phyloP scores from a whole-genome alignment of 441 rosid genomes.

The Pelargonium fulgidum region DNA sequence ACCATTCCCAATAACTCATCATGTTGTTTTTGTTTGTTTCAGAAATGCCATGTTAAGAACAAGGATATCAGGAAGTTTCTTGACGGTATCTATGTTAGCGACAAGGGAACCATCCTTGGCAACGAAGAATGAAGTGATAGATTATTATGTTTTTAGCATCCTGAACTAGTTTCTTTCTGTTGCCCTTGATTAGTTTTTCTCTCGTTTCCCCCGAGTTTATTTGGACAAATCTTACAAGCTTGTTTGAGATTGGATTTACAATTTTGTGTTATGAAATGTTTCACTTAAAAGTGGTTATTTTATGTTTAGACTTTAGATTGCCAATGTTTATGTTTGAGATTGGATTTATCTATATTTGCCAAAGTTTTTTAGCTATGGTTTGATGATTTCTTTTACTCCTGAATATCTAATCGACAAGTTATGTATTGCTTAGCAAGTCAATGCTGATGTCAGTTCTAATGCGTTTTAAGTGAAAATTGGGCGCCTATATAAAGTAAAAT shows the following conservation, averaged over 20 bases:
- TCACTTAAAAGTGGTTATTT: not conserved
- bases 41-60: conserved; percentile 92
- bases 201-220: not conserved
- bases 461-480: too few species aligned
- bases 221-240: not conserved
- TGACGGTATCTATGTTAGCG: conserved; percentile 35
- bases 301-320: not conserved
- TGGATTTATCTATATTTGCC: too few species aligned
- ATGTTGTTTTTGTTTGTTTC: conserved; percentile 8
- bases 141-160: not conserved
- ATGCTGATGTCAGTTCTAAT: too few species aligned
- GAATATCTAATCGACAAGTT: too few species aligned
- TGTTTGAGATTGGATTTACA: conserved; percentile 18
- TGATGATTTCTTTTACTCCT: too few species aligned
- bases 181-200: not conserved
- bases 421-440: too few species aligned
- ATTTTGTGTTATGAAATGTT: conserved; percentile 13
- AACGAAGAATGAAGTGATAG: too few species aligned
- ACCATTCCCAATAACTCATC: not conserved
- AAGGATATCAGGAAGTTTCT: conserved; percentile 82
- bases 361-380: too few species aligned
- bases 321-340: not conserved
- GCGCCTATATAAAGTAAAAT: too few species aligned
- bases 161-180: not conserved
- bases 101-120: conserved; percentile 43